These are phyloP conservation scores for Atkinsonella texensis DNA, from an alignment of 2,329 filamentous ascomycete genomes.

Conservation along the genomic window DNA sequence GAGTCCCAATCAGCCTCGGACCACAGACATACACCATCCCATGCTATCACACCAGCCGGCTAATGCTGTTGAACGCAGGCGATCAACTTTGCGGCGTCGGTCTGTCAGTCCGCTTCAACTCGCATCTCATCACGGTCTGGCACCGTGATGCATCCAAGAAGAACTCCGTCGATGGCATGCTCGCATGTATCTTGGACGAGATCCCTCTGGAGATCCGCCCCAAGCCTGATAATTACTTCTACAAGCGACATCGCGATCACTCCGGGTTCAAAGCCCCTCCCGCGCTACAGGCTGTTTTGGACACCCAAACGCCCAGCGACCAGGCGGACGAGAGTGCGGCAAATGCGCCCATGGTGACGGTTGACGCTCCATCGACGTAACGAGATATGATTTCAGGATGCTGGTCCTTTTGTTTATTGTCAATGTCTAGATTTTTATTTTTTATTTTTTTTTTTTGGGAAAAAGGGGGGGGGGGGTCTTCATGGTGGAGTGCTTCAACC, in stretches of 20 bases:
- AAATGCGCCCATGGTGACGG: constrained; percentile 14
- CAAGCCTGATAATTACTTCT: constrained; percentile 61
- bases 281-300: constrained; percentile 44
- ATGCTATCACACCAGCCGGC: not conserved
- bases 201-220: constrained; percentile 63
- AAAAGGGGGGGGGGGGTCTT: no score
- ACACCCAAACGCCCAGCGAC: constrained; percentile 41
- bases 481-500: not conserved
- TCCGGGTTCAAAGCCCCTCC: constrained; percentile 61
- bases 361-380: constrained; percentile 13
- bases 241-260: constrained; percentile 85
- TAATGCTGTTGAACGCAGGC: constrained; percentile 30
- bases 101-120: constrained; percentile 79
- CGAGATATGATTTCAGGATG: not conserved
- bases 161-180: constrained; percentile 63
- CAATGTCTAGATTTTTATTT: not conserved
- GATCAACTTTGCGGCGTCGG: constrained; percentile 86
- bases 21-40: not conserved
- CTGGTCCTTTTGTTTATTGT: not conserved
- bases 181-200: constrained; percentile 60
- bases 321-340: constrained; percentile 11
- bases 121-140: constrained; percentile 82
- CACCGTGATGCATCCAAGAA: constrained; percentile 77
- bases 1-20: no score
- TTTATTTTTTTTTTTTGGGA: not conserved